A percentile compares a stretch with the other conserved stretches of the same genome.
phyloP scores from a whole-genome alignment of 23 red algal genomes.

The Gracilariopsis chorda region DNA sequence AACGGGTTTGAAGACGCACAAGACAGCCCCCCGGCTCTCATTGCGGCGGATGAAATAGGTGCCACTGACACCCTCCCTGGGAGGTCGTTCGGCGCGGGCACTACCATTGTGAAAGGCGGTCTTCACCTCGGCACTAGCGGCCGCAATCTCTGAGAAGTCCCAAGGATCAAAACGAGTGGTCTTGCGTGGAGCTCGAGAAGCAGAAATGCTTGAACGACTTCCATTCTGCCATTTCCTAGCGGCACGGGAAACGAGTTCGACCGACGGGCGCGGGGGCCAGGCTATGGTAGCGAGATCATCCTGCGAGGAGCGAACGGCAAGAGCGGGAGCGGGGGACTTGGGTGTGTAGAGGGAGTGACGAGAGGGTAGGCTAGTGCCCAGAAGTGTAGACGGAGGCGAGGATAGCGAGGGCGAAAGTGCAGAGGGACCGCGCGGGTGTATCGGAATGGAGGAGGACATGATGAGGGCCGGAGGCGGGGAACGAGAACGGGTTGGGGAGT shows the following conservation, averaged over 20 bases:
- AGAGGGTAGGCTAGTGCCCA: slow-evolving; percentile 51
- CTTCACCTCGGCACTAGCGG: slow-evolving; percentile 26
- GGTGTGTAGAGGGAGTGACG: slow-evolving; percentile 1
- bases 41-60: slow-evolving; percentile 84
- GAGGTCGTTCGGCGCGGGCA: slow-evolving; percentile 70
- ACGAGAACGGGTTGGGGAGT: slow-evolving; percentile 24
- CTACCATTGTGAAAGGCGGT: slow-evolving; percentile 43
- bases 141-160: slow-evolving; percentile 63
- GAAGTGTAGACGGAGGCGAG: slow-evolving; percentile 21
- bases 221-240: slow-evolving; percentile 52
- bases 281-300: slow-evolving; percentile 52
- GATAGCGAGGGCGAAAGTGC: not conserved
- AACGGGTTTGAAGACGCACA: slow-evolving; percentile 89
- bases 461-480: slow-evolving; percentile 14
- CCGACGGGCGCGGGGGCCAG: slow-evolving; percentile 28
- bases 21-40: slow-evolving; percentile 26
- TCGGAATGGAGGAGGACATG: slow-evolving; percentile 41
- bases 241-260: slow-evolving; percentile 55
- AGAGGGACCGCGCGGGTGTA: not conserved
- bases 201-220: not conserved
- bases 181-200: not conserved
- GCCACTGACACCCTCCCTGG: slow-evolving; percentile 81
- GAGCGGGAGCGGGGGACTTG: not conserved
- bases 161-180: slow-evolving; percentile 47
- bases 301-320: slow-evolving; percentile 7